Evolutionary conservation across 495 filamentous ascomycete genomes (phyloP), one percentile per base, ranked within the genome.

Genomic region (Daldinia vernicosa): DNA sequence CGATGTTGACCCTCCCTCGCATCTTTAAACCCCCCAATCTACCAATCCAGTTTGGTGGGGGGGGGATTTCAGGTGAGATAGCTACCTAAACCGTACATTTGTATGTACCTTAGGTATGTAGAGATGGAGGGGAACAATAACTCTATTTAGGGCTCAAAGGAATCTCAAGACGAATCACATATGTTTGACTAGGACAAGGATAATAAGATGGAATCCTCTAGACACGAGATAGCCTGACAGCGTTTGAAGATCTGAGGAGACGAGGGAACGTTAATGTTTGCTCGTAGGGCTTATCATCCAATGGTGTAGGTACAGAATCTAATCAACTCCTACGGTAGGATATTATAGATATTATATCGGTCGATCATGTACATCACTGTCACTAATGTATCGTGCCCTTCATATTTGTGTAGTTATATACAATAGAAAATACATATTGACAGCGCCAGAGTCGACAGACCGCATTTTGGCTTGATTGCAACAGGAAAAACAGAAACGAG

Each of bases 221-320:
- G 59, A 59, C 47, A 58, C 67, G 64, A 67, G 64, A 72, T 14
- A 12, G 19, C 43, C 43, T 24, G 68, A 66, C 68, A 51, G 32
- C 32, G 55, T 39, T 62, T 66, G 26, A 53, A 57, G 68, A 65
- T 70, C 54, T 52, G 19, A 17, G 27, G 32, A 33, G 30, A 14
- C 2, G 30, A 54, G 32, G 55, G 55, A 59, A 53, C 53, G 53
- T 56, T 56, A 11, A 43, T 22, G 47, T 54, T 39, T 17, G 30
- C 55, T 51, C 50, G 60, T 72, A 72, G 33, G 69, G 69, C 64
- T 63, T 71, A 67, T 60, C 53, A 66, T 33, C 27, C n/a, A 56
- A 51, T 51, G 6, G 27, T 35, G 45, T 65, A 39, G 26, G 60
- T 60, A 53, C 2, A 40, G 43, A 33, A 27, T 24, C 43, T 57